Base-by-base conservation (phyloP, 2,329 filamentous ascomycete genomes). In the Mollisia scopiformis region DNA sequence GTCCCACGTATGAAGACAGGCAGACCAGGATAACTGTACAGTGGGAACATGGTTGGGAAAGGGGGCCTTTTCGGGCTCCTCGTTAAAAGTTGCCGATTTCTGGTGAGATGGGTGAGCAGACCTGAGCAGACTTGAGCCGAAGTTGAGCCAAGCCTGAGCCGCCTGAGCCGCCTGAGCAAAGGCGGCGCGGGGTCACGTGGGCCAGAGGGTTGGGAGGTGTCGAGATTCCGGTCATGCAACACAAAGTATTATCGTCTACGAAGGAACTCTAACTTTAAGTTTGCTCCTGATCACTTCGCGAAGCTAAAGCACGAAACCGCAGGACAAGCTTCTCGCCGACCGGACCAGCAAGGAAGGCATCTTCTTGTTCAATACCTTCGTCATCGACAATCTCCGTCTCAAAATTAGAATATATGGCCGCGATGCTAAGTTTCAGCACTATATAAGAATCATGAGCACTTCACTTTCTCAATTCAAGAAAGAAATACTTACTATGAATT, bases 381-480 rank as follows among this genome's bases (percentile, higher is more conserved):
- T 88, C 87, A 58, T 88, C 78, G 1, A 89, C 78, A 56, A 90
- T 78, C 2, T 79, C 73, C 0, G 82, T 88, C 5, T 74, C 80
- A 71, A 84, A 89, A 57, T 87, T 89, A 2, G 85, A 83, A 73
- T 92, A 93, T 10, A 93, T 83, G 1, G 84, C 82, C 0, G 88
- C 87, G 31, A 88, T 76, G 6, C 87, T 83, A 57, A 88, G 78
- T 74, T 92, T 92, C 78, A 92, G 90, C 65, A 90, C 53, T 55
- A 16, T 11, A 25, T n/a, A n/a, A n/a, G n/a, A 23, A 2, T 16
- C 6, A 6, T 33, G 7, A 28, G 46, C 28, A 31, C 16, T 3
- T 13, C n/a, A 4, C 31, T 3, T 19, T 43, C 6, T 6, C 11
- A 23, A 10, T n/a, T 14, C 2, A 2, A 27, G 27, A 46, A 46